Base-by-base conservation (phyloP, 495 filamentous ascomycete genomes). In the Thozetella sp. region DNA sequence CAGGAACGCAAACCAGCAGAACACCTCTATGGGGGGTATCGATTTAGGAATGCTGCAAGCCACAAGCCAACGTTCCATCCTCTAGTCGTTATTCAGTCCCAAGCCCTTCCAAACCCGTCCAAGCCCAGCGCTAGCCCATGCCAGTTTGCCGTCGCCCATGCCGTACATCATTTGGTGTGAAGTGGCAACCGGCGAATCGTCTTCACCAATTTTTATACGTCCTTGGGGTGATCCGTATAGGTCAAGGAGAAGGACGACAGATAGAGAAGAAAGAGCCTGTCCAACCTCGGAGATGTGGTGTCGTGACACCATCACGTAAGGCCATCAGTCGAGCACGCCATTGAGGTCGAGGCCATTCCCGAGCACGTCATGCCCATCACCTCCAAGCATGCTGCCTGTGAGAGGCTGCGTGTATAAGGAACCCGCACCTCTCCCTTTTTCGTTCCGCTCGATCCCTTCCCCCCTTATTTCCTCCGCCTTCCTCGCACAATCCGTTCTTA, bases 121-220 rank as follows among this genome's bases (percentile, higher is more conserved):
- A 37, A 37, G 17, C 30, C 30, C 6, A 37, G n/a, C 30, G 30
- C 30, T 37, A 37, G 30, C 43, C 43, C 43, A 48, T 20, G 43
- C 43, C 43, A 48, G 6, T 48, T n/a, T n/a, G n/a, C n/a, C n/a
- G n/a, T n/a, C n/a, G n/a, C n/a, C n/a, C n/a, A n/a, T n/a, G n/a
- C n/a, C n/a, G n/a, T n/a, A n/a, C 40, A 54, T 60, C 58, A 51
- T 43, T 60, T 51, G 56, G 77, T 80, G 30, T 80, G 60, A 53
- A 75, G 68, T 57, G 83, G 83, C 61, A 84, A 84, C 71, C 84
- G 81, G 1, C 81, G 83, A 54, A 85, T 65, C 54, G 79, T 68
- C 68, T 85, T 85, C n/a, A 85, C 65, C 59, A 85, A 53, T n/a
- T n/a, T n/a, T n/a, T n/a, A n/a, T n/a, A n/a, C n/a, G n/a, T n/a